Percentiles rank a stretch among this genome's conserved stretches.
Evolutionary conservation across 1,139 yeast species (phyloP).

Genomic region (Tardiomyces depauwii): DNA sequence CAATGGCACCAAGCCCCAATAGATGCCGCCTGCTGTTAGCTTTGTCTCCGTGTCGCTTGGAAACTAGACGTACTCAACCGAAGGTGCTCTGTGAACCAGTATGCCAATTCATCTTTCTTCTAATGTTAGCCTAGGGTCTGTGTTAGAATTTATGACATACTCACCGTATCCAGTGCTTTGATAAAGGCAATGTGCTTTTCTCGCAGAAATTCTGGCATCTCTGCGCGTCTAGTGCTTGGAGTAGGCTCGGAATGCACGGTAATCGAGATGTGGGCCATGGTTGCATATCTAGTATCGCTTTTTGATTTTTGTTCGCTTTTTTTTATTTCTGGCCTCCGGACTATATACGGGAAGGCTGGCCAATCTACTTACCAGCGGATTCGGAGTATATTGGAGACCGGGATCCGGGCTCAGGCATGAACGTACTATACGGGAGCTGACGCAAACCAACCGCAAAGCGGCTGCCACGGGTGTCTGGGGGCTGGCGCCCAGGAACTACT

Average conservation of each 20-base stretch:
- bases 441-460: no score
- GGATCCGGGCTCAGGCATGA: no score
- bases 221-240: no score
- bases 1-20: constrained; percentile 88
- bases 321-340: background rate
- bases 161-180: constrained; percentile 34
- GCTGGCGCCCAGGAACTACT: constrained; percentile 1
- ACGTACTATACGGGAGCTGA: no score
- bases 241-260: no score
- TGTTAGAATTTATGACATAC: constrained; percentile 3
- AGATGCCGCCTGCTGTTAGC: constrained; percentile 48
- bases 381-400: no score
- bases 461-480: no score
- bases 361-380: no score
- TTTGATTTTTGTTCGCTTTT: background rate
- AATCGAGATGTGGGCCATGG: no score
- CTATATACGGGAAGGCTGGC: no score
- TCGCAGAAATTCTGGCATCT: constrained; percentile 14
- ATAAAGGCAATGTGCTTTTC: constrained; percentile 46
- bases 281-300: background rate
- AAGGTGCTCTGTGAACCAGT: constrained; percentile 85
- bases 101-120: constrained; percentile 50
- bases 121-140: constrained; percentile 7
- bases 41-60: background rate
- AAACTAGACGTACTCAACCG: constrained; percentile 39